Evolutionary conservation across 2,329 filamentous ascomycete species (phyloP), one percentile per base, ranked within the genome.

Genomic region (Colletotrichum falcatum): DNA sequence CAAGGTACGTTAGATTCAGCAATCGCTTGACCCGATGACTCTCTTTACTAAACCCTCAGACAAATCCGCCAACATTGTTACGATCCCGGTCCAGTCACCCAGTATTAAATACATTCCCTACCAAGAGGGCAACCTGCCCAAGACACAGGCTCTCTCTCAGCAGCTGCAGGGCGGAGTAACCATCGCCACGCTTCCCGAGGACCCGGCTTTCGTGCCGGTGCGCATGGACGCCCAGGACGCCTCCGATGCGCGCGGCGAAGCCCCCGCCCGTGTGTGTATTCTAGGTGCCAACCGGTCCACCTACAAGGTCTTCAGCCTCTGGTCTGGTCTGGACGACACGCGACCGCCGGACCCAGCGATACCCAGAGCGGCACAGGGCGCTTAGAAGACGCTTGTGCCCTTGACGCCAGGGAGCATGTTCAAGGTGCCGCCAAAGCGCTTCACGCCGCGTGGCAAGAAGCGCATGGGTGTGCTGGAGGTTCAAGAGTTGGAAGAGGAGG

Each of bases 191-290:
- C 66, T 76, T 35, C 67, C 72, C 14, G 75, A 77, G 9, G 74
- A 77, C n/a, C 65, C 77, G 1, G 74, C 70, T 20, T 84, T 84
- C 63, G 69, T 73, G 5, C 86, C 87, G 0, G 77, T 83, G 3
- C 81, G 82, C 63, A 88, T 90, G 85, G 84, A 89, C 71, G 82
- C 88, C 8, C 83, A 84, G 59, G 82, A 82, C 42, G 80, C 78
- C 42, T 84, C 80, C 49, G 78, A 80, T 8, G 75, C 81, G 26
- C 79, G 84, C 51, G 86, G 85, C 2, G 81, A 84, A 33, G 77
- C 88, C 14, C 84, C 87, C 1, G 79, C 82, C 3, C 81, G 87
- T 59, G 78, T 89, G 4, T 87, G 85, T 70, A 76, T 90, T 11
- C 76, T 90, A 11, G 84, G 84, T 20, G 80, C 79, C 30, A 86